phyloP scores from a whole-genome alignment of 306 rosid genomes.

The Cyclanthera cordifolia region DNA sequence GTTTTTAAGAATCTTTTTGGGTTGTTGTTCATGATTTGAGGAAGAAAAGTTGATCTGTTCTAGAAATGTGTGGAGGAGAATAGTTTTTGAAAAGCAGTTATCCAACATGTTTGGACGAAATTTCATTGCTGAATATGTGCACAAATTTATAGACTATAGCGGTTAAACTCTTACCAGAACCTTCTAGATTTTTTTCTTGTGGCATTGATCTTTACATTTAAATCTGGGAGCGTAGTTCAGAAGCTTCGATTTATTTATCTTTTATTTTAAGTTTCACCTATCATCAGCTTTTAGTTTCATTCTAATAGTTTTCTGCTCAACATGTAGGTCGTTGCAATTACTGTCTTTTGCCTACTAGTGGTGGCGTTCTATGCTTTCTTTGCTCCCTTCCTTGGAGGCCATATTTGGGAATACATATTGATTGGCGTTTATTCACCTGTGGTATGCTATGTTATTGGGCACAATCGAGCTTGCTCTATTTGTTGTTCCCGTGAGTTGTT shows the following conservation, averaged over 20 bases:
- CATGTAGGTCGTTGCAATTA: constrained; percentile 78
- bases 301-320: neutral
- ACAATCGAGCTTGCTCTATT: neutral
- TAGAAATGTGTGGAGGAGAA: neutral
- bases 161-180: neutral
- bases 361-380: constrained; percentile 87
- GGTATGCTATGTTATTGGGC: constrained; percentile 35
- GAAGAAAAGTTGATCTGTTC: neutral
- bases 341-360: constrained; percentile 78
- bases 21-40: neutral
- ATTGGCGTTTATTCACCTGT: constrained; percentile 68
- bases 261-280: neutral
- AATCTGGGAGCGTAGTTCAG: neutral
- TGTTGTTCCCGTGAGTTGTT: neutral
- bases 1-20: neutral
- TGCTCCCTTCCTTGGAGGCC: constrained; percentile 90
- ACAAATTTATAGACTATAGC: neutral
- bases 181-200: neutral
- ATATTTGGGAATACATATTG: constrained; percentile 56
- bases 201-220: neutral
- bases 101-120: no score
- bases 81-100: neutral
- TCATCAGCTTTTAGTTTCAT: neutral
- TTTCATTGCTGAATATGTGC: neutral
- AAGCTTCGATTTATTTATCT: neutral